Evolutionary conservation across 2,329 filamentous ascomycete genomes (phyloP).

Genomic region (Alternaria gaisen): DNA sequence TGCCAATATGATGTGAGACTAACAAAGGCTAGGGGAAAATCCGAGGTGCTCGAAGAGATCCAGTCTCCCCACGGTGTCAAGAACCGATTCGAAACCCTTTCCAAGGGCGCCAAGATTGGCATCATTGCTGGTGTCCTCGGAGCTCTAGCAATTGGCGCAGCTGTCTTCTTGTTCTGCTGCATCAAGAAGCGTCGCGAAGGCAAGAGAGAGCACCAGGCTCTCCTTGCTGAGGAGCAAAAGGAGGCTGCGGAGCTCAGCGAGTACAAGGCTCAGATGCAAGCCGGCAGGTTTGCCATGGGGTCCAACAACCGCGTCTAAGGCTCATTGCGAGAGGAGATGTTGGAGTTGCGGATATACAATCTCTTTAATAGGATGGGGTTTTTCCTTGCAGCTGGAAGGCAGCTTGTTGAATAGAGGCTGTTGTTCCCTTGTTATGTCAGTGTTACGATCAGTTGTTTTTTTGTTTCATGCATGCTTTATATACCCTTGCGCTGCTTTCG

Average conservation of each 20-base stretch:
- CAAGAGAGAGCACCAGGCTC: slow-evolving; percentile 42
- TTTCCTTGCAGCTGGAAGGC: slow-evolving; percentile 9
- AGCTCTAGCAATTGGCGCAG: slow-evolving; percentile 36
- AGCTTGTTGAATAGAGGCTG: slow-evolving; percentile 9
- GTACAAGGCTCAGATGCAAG: slow-evolving; percentile 43
- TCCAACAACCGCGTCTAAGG: slow-evolving; percentile 23
- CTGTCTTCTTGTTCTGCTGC: slow-evolving; percentile 48
- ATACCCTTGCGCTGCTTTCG: slow-evolving; percentile 22
- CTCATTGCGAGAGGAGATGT: not conserved
- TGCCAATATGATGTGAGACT: slow-evolving; percentile 11
- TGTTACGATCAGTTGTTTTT: slow-evolving; percentile 16
- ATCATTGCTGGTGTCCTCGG: slow-evolving; percentile 44
- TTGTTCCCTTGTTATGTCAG: slow-evolving; percentile 15
- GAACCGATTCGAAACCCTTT: slow-evolving; percentile 48
- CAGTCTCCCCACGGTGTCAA: slow-evolving; percentile 46
- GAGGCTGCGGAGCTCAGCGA: slow-evolving; percentile 48
- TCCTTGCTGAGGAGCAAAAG: slow-evolving; percentile 47
- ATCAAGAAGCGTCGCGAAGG: slow-evolving; percentile 52
- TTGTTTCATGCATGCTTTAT: slow-evolving; percentile 13
- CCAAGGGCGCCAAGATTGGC: slow-evolving; percentile 45
- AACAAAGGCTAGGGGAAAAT: slow-evolving; percentile 43
- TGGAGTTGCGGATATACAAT: slow-evolving; percentile 11
- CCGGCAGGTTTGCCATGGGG: slow-evolving; percentile 35
- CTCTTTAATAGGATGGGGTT: slow-evolving; percentile 10
- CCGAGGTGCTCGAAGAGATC: slow-evolving; percentile 47